Evolutionary conservation across 1,139 yeast genomes (phyloP).

Genomic region (Pichia norvegensis): DNA sequence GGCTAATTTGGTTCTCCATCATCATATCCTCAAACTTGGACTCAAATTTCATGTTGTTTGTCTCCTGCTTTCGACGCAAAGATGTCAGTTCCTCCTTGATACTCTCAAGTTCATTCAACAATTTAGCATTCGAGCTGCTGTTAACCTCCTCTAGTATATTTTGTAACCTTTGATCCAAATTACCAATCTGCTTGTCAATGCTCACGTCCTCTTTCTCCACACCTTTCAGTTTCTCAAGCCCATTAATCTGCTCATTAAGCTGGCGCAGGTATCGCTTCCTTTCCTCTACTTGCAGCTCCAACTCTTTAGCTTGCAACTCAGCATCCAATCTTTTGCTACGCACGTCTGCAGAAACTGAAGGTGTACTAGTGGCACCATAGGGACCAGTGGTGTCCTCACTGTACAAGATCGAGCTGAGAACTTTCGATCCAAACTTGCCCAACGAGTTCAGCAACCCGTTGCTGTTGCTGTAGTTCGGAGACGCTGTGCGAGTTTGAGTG

Average conservation of each 20-base stretch:
- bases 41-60: slow-evolving; percentile 21
- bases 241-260: slow-evolving; percentile 8
- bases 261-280: slow-evolving; percentile 7
- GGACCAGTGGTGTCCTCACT: slow-evolving; percentile 17
- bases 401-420: slow-evolving; percentile 23
- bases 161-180: slow-evolving; percentile 15
- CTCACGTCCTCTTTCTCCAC: slow-evolving; percentile 1
- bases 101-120: slow-evolving; percentile 16
- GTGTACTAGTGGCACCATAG: neutral
- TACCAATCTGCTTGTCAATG: slow-evolving; percentile 9
- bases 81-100: slow-evolving; percentile 19
- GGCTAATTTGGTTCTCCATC: slow-evolving; percentile 21
- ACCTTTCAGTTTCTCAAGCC: slow-evolving; percentile 1
- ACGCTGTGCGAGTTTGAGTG: slow-evolving; percentile 1
- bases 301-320: slow-evolving; percentile 9
- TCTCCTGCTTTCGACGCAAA: slow-evolving; percentile 23
- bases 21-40: slow-evolving; percentile 23
- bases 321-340: neutral
- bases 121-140: slow-evolving; percentile 13
- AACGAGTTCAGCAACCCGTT: slow-evolving; percentile 21
- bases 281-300: slow-evolving; percentile 5
- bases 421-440: slow-evolving; percentile 23
- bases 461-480: slow-evolving; percentile 2
- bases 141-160: slow-evolving; percentile 14
- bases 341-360: neutral